These are phyloP conservation scores for Mycena chlorophos DNA, from an alignment of 768 basidiomycete genomes.

Conservation along the genomic window DNA sequence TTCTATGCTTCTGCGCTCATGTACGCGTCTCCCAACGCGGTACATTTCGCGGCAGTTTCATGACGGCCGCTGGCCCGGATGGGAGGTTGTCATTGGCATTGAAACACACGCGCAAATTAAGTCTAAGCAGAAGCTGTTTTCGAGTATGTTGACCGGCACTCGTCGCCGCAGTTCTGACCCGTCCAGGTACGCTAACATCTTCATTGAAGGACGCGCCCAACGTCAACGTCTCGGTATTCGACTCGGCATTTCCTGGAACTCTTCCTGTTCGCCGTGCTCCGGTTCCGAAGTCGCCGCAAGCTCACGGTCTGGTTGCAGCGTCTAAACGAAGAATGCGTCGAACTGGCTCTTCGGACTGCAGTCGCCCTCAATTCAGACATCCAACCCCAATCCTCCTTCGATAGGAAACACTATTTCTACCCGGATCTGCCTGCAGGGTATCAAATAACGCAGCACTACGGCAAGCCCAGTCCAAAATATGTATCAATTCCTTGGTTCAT, in stretches of 20 bases:
- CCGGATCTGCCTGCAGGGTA: slow-evolving; percentile 92
- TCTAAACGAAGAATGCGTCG: slow-evolving; percentile 69
- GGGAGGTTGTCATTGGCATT: slow-evolving; percentile 89
- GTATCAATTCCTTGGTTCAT: too few relatives aligned
- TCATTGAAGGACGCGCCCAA: slow-evolving; percentile 59
- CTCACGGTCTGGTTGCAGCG: slow-evolving; percentile 38
- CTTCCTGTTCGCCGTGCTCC: slow-evolving; percentile 64
- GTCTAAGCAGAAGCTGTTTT: slow-evolving; percentile 87
- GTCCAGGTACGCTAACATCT: slow-evolving; percentile 43
- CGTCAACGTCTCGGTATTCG: slow-evolving; percentile 70
- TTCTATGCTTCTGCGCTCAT: slow-evolving; percentile 18
- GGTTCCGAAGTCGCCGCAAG: neutral
- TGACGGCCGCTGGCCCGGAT: slow-evolving; percentile 73
- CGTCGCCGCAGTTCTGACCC: neutral
- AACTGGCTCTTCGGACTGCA: slow-evolving; percentile 79
- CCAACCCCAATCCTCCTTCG: slow-evolving; percentile 77
- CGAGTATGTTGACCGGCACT: slow-evolving; percentile 40
- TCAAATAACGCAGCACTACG: slow-evolving; percentile 96
- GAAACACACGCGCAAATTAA: slow-evolving; percentile 96
- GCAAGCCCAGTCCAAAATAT: slow-evolving; percentile 37
- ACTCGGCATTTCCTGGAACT: slow-evolving; percentile 92
- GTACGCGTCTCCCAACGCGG: slow-evolving; percentile 6
- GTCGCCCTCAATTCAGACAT: slow-evolving; percentile 70
- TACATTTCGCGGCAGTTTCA: slow-evolving; percentile 17
- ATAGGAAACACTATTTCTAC: slow-evolving; percentile 98